Base-by-base conservation (phyloP, 83 land plant species). In the Picea abies region DNA sequence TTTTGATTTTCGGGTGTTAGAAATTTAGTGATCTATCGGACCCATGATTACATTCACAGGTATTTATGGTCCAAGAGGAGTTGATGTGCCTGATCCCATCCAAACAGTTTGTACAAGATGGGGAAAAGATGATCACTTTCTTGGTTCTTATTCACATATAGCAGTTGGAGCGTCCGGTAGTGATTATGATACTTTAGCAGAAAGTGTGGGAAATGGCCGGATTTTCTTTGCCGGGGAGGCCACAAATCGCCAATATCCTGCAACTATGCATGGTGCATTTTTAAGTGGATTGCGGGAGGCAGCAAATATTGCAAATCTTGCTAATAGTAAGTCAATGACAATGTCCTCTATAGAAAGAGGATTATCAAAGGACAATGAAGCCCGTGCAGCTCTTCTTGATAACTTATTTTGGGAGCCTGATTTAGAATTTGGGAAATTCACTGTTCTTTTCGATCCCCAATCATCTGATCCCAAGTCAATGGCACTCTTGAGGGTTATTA, bases 231-330 rank as follows among this genome's bases (percentile, higher is more conserved):
- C 93, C 26, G 94, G 93, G 29, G 94, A 92, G 68, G 93, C 94
- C 25, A 92, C 93, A 41, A 90, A 17, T 79, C 82, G 94, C 17
- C 88, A 84, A 44, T 90, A 92, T 62, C 94, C 94, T 60, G 90
- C 94, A 35, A 90, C 93, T 23, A 92, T 92, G 94, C 94, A 92
- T 83, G 94, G 94, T n/a, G 94, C 94, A 22, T 90, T 86, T 80
- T 81, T 92, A 77, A 92, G 94, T 83, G 94, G 94, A 16, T 63
- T 87, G 56, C 78, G 94, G 63, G 94, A 90, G 79, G 94, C 94
- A 61, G 88, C 89, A 39, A 81, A 85, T 66, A 94, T 94, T 69
- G 82, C 89, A 19, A 75, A 78, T 64, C 84, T 82, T 25, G 84
- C 90, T 17, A 86, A 82, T 64, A 80, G 61, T 64, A 83, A 80